phyloP scores from a whole-genome alignment of 495 filamentous ascomycete genomes.

The Neurospora sp. region DNA sequence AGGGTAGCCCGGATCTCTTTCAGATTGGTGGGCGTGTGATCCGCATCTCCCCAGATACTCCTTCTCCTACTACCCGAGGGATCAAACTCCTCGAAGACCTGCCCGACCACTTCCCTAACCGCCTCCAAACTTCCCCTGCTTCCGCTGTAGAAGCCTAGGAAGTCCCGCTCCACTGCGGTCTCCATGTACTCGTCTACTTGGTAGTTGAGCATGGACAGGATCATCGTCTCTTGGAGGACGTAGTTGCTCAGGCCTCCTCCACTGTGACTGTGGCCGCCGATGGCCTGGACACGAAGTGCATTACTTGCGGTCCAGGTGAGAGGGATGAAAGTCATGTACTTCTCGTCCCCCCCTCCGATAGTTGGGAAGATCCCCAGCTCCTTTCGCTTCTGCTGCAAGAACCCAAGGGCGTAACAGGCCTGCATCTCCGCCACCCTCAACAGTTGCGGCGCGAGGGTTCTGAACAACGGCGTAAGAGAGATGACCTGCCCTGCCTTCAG shows the following conservation, averaged over 20 bases:
- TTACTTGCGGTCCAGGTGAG: neutral
- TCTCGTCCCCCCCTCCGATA: neutral
- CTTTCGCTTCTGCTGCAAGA: neutral
- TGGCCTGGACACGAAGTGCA: neutral
- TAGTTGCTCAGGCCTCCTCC: neutral
- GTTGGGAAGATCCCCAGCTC: neutral
- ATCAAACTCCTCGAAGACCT: neutral
- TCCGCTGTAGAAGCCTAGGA: neutral
- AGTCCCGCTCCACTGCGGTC: neutral
- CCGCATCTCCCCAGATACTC: neutral
- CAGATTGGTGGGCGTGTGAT: neutral
- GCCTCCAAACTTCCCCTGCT: neutral
- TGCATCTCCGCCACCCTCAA: neutral
- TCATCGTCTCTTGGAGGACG: neutral
- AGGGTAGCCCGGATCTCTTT: neutral
- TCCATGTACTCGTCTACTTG: neutral
- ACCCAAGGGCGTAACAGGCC: neutral
- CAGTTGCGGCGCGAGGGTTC: neutral
- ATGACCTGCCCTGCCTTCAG: neutral
- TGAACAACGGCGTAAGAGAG: neutral
- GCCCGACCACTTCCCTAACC: neutral
- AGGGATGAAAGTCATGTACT: neutral
- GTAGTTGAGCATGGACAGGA: neutral
- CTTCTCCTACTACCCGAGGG: neutral
- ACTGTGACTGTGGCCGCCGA: neutral